Evolutionary conservation across 2,329 filamentous ascomycete species (phyloP), one percentile per base, ranked within the genome.

Genomic region (Penicillium concentricum): DNA sequence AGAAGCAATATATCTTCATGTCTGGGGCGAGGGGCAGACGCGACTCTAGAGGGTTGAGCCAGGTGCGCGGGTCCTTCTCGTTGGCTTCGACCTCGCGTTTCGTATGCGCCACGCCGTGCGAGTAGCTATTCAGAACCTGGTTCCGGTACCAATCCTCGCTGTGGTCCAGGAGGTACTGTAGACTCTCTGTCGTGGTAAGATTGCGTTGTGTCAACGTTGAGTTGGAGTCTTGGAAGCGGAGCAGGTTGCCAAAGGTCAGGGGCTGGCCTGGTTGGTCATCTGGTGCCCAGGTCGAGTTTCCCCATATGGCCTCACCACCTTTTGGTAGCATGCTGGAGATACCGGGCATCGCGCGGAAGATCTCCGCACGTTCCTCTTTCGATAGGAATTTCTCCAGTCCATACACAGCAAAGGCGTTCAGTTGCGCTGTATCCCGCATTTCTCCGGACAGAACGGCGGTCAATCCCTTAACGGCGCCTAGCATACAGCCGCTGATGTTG

Each of bases 401-500:
- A 68, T 97, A 97, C 1, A 99, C 93, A 9, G 94, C 94, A 72
- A 97, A 96, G 2, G 93, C 86, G 67, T 97, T 97, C 22, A 99
- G 84, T 74, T 97, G 94, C 1, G 93, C 94, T 0, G 94, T 99
- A 69, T 99, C 94, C 64, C 93, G 91, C 94, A 99, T 99, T 75
- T 99, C 94, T 30, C 94, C 94, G 0, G 92, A 97, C 1, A 99
- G 80, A 0, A 97, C 84, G 0, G 94, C 93, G 0, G 94, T 90
- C 35, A 97, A 78, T 57, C 90, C 93, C 77, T 99, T 99, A 56
- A 92, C 81, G 2, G 94, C 92, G 15, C 94, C 94, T 6, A 99
- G 86, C 93, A 99, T 97, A 75, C 93, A 99, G 6, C 94, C 94
- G 64, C 90, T 94, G 67, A 99, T 92, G 72, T 99, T 99, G 79